Base-by-base conservation (phyloP, 106 monocot species). In the Dioscorea dumetorum region DNA sequence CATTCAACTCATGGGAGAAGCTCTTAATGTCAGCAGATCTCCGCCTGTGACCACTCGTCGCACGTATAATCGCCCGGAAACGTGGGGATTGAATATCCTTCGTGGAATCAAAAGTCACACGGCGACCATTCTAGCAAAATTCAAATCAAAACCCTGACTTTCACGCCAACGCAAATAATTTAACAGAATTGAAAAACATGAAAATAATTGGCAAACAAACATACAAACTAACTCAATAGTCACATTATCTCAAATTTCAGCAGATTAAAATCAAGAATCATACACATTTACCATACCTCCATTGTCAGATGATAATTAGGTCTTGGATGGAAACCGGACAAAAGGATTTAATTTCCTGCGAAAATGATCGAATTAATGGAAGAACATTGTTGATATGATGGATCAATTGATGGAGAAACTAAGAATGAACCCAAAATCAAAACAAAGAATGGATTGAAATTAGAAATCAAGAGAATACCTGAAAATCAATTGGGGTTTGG, bases 31-130 rank as follows among this genome's bases (percentile, higher is more conserved):
- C 87, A 1, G 78, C 10, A 8, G 48, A 57, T 21, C 83, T 63
- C 79, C 76, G 82, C 57, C 76, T 80, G 13, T 86, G 83, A 69
- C 93, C 90, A 54, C 99, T 99, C 15, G 99, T 99, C 22, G 85
- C 99, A 11, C 93, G 77, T 10, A 99, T 73, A 60, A 99, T 85
- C 19, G 99, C 99, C 4, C 92, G 79, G 81, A 99, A 99, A 4
- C 97, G 81, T 13, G 97, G 97, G n/a, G 97, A 99, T 16, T 90
- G 76, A 81, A 93, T 74, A 67, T 99, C 90, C 84, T 79, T 87
- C 16, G 62, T 74, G 2, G 73, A 69, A 35, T 97, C 87, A 61
- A 89, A 84, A 33, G 62, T 70, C 66, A 89, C 71, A 21, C 75
- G 90, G 49, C 64, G 72, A 18, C 2, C 63, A 21, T 20, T 50